Conservation (phyloP, 805 yeast species). For the Kregervanrija delftensis region DNA sequence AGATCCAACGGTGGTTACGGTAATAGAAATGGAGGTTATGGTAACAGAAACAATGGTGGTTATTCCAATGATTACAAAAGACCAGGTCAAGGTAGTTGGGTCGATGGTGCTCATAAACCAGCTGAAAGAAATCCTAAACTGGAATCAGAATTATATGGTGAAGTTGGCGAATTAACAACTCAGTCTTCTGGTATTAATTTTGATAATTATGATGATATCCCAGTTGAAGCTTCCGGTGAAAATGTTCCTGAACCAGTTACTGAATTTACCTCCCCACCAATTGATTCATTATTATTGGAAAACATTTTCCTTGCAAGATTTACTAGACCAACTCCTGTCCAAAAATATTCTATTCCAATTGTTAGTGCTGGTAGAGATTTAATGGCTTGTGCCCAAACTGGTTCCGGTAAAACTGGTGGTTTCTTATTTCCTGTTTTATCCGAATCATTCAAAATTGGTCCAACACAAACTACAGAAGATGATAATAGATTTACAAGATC, state of each 20-base stretch:
- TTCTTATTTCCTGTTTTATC: constrained; percentile 96
- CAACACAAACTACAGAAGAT: constrained; percentile 48
- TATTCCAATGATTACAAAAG: constrained; percentile 23
- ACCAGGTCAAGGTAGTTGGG: constrained; percentile 70
- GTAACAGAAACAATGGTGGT: constrained; percentile 24
- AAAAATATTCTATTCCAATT: constrained; percentile 81
- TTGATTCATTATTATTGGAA: constrained; percentile 77
- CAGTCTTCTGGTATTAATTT: constrained; percentile 97
- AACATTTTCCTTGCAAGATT: constrained; percentile 86
- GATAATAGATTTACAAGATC: constrained; percentile 47
- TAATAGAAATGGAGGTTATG: constrained; percentile 28
- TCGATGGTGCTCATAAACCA: constrained; percentile 82
- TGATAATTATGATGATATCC: constrained; percentile 97
- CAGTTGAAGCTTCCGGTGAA: constrained; percentile 96
- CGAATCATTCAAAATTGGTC: constrained; percentile 84
- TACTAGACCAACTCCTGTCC: constrained; percentile 95
- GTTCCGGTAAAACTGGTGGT: constrained; percentile 99
- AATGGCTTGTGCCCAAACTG: constrained; percentile 96
- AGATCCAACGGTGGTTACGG: constrained; percentile 28
- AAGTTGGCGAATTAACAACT: constrained; percentile 61
- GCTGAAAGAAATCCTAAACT: constrained; percentile 61
- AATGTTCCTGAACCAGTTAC: constrained; percentile 91
- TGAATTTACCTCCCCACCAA: constrained; percentile 85
- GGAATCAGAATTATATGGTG: constrained; percentile 82
- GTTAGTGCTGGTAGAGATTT: constrained; percentile 68